Base-by-base conservation (phyloP, 768 basidiomycete genomes). In the Russula sp. region DNA sequence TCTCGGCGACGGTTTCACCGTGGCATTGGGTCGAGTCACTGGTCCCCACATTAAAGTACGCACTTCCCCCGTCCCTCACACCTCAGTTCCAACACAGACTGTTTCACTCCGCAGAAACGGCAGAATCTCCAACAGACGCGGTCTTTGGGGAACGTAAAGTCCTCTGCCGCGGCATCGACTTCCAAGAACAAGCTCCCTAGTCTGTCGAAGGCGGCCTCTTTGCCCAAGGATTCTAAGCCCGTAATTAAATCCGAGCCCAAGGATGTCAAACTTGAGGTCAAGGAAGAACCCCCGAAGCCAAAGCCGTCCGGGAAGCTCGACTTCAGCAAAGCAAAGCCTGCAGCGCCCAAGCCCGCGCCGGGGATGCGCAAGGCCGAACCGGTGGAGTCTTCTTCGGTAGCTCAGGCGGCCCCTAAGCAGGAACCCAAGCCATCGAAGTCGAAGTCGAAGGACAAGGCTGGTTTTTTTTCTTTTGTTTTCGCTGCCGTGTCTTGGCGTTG, bases 221-320 rank as follows among this genome's bases (percentile, higher is more conserved):
- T 22, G 16, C 13, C 48, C n/a, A 63, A 55, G 35, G 56, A 65
- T 13, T 14, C 47, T 18, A 66, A 72, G 44, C 55, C 60, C 40
- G 72, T 70, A 37, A 62, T 63, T 39, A 73, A 75, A 51, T 68
- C 68, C 32, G 68, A 69, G 18, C 62, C 63, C 31, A 67, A 70
- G 48, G 69, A 73, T 35, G 70, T 68, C 39, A 71, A 73, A 66
- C 59, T 8, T 67, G 64, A 63, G 35, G 54, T 63, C 4, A 73
- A 72, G 45, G 52, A 54, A 8, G 57, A 48, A 52, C 35, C 73
- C 61, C 49, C 71, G 70, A 69, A 77, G 69, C 66, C 74, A 0
- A 77, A 73, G 55, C 63, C 71, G 34, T 71, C 78, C 2, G 85
- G 84, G 5, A 84, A 82, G 68, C 76, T 87, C 6, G 82, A 86